A percentile compares a stretch with the other conserved stretches of the same genome.
Evolutionary conservation across 345 rosid genomes (phyloP).

Genomic region (Aurinia saxatilis): DNA sequence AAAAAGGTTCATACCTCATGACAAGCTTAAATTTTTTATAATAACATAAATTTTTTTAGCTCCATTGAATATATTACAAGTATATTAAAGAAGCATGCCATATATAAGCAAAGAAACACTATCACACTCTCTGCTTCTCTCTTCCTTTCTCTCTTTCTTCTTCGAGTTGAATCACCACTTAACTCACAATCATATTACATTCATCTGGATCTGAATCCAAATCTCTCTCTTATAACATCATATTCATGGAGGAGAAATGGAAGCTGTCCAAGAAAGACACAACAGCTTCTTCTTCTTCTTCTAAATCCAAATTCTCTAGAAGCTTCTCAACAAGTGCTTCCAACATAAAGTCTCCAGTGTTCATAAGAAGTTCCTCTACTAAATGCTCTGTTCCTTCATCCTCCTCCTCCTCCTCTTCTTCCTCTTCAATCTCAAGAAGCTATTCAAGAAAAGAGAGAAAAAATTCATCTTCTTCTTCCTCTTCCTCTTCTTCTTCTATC

Average conservation of each 20-base stretch:
- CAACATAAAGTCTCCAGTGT: constrained; percentile 52
- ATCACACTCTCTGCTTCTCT: constrained; percentile 11
- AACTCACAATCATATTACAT: constrained; percentile 11
- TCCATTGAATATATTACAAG: background rate
- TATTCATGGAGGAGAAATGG: constrained; percentile 80
- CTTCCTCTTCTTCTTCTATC: constrained; percentile 36
- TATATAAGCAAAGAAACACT: constrained; percentile 20
- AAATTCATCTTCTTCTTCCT: constrained; percentile 23
- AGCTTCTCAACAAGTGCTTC: constrained; percentile 67
- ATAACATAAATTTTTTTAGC: constrained; percentile 9
- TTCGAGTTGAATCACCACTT: constrained; percentile 20
- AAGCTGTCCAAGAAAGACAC: constrained; percentile 50
- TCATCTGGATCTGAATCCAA: constrained; percentile 7
- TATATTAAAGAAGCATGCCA: constrained; percentile 2
- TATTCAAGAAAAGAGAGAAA: constrained; percentile 44
- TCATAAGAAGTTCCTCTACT: constrained; percentile 48
- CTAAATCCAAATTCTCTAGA: constrained; percentile 46
- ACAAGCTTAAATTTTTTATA: background rate
- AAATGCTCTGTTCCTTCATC: constrained; percentile 32
- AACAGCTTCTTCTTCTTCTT: constrained; percentile 35
- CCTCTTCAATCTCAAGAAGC: constrained; percentile 54
- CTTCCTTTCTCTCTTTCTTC: constrained; percentile 1
- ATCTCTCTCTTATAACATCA: background rate
- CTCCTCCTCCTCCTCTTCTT: constrained; percentile 29
- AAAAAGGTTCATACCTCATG: constrained; percentile 2